Base-by-base conservation (phyloP, 2,329 filamentous ascomycete genomes). In the Fusarium solani-melongenae region DNA sequence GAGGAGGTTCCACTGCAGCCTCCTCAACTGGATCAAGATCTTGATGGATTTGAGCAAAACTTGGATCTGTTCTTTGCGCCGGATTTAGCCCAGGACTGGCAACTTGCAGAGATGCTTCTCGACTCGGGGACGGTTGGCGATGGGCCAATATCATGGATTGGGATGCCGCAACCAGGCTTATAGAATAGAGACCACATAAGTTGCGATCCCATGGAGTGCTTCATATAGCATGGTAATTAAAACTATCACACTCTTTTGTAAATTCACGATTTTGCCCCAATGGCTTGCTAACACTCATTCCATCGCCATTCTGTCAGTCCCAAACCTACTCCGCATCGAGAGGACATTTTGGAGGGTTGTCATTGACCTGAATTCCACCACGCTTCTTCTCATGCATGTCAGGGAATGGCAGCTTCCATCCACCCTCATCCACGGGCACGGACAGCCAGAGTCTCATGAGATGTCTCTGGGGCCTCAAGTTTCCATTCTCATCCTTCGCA, bases 391-490 rank as follows among this genome's bases (percentile, higher is more conserved):
- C 92, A 61, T 88, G 85, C 58, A 89, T 91, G 82, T 97, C 94
- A 77, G 90, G 91, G 83, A 94, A 96, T 2, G 94, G 94, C 81
- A 96, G 81, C 59, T 89, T 91, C 94, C 94, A 97, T 0, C 94
- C 94, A 10, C 93, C 94, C 82, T 97, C 94, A 33, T 83, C 86
- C 83, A 95, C 91, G 0, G 94, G 94, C 17, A 92, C 93, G 12
- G 92, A 91, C 66, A 97, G 83, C 94, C 94, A 97, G 75, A 96
- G 83, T 34, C 94, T 86, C 88, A 97, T 92, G n/a, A 97, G 83
- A 79, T 97, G 94, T 46, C 94, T 87, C 24, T 93, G 84, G 0
- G 93, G 93, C 49, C 61, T 36, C 61, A 64, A 9, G 22, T 64
- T 44, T 14, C 61, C 61, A n/a, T 46, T 46, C 15, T 58, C 61